Conservation (phyloP, 768 basidiomycete genomes). For the Suillus subalutaceus region DNA sequence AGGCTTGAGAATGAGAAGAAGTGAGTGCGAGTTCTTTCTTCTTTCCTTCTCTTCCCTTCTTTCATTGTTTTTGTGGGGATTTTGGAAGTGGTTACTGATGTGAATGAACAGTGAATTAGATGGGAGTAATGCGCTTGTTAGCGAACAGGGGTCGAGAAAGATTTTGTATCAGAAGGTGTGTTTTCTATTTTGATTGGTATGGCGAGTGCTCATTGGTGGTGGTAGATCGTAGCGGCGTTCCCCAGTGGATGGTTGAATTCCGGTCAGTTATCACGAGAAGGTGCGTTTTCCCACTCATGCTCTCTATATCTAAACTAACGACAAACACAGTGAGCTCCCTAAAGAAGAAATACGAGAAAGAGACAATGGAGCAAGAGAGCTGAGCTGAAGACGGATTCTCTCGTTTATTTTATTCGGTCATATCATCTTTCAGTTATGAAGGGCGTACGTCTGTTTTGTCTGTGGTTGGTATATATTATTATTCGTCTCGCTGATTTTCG, state of each 20-base stretch:
- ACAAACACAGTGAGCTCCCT: slow-evolving; percentile 68
- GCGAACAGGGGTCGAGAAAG: slow-evolving; percentile 82
- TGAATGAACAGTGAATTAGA: slow-evolving; percentile 51
- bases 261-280: slow-evolving; percentile 85
- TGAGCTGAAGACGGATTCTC: slow-evolving; percentile 15
- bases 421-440: background rate
- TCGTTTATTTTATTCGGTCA: background rate
- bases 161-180: slow-evolving; percentile 75
- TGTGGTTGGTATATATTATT: background rate
- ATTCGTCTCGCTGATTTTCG: background rate
- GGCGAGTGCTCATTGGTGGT: background rate
- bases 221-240: slow-evolving; percentile 75
- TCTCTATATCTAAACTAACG: background rate
- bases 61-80: background rate
- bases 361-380: slow-evolving; percentile 62
- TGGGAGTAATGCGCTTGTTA: slow-evolving; percentile 69
- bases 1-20: slow-evolving; percentile 68
- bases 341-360: slow-evolving; percentile 81
- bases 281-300: slow-evolving; percentile 43
- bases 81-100: background rate
- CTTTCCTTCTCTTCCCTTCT: background rate
- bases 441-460: background rate
- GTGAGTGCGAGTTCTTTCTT: slow-evolving; percentile 33
- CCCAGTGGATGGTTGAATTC: slow-evolving; percentile 86
- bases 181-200: background rate